These are phyloP conservation scores for Russula olivacea DNA, from an alignment of 768 basidiomycete species.

Conservation along the genomic window DNA sequence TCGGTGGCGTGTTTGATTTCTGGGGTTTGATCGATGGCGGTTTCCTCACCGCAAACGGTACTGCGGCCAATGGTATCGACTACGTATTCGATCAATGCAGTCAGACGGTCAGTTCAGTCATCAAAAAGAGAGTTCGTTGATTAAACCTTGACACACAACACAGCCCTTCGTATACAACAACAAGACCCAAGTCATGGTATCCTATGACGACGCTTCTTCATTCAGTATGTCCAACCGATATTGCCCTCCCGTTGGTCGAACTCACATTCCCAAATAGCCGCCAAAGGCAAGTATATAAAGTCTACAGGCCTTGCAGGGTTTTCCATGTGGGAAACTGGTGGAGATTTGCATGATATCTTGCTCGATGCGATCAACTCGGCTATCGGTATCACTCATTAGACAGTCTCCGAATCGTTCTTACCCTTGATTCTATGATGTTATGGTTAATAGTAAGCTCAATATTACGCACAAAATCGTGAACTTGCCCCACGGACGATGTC, in stretches of 20 bases:
- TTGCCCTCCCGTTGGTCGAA: not conserved
- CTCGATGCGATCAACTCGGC: conserved; percentile 32
- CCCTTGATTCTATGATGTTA: not conserved
- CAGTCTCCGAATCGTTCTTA: not conserved
- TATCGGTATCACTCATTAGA: not conserved
- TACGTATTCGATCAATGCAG: conserved; percentile 39
- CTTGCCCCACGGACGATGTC: too few relatives aligned
- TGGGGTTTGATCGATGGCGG: conserved; percentile 52
- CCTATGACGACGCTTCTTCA: conserved; percentile 33
- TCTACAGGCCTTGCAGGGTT: conserved; percentile 36
- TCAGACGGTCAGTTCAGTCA: conserved; percentile 29
- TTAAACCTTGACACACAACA: conserved; percentile 3
- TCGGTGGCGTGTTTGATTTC: conserved; percentile 51
- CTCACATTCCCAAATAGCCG: conserved; percentile 29
- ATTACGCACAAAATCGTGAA: too few relatives aligned
- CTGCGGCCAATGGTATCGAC: conserved; percentile 40
- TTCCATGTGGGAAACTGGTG: conserved; percentile 42
- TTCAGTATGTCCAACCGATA: conserved; percentile 24
- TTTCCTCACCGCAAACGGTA: conserved; percentile 43
- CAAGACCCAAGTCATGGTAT: conserved; percentile 30
- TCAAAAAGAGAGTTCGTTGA: not conserved
- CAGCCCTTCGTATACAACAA: conserved; percentile 34
- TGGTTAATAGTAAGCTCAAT: too few relatives aligned
- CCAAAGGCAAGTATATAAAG: conserved; percentile 40
- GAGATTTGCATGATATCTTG: conserved; percentile 38